Evolutionary conservation across 2,329 filamentous ascomycete species (phyloP).

Genomic region (Helotiales sp.): DNA sequence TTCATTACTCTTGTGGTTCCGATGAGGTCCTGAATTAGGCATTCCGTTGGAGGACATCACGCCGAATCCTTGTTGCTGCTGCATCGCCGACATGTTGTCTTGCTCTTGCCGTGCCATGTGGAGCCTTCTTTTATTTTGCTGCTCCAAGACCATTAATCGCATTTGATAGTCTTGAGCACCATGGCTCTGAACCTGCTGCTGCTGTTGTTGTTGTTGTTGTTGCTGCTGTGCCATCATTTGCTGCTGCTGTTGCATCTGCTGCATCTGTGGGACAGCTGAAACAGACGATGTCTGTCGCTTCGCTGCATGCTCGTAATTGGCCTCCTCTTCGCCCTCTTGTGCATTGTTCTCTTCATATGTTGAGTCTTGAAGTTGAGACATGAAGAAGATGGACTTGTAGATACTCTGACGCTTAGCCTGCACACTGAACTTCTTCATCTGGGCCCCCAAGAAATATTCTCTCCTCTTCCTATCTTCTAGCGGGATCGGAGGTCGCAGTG

Average conservation of each 20-base stretch:
- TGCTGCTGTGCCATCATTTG: slow-evolving; percentile 20
- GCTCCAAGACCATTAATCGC: slow-evolving; percentile 79
- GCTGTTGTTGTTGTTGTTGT: slow-evolving; percentile 9
- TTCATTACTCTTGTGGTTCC: slow-evolving; percentile 18
- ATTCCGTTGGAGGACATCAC: neutral
- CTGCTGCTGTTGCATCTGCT: slow-evolving; percentile 5
- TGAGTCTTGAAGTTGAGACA: slow-evolving; percentile 38
- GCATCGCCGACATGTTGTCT: neutral
- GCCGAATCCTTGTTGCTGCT: neutral
- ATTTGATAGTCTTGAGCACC: slow-evolving; percentile 52
- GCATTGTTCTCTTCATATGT: slow-evolving; percentile 21
- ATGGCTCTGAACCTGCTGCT: slow-evolving; percentile 53
- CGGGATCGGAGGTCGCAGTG: slow-evolving; percentile 29
- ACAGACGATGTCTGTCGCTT: slow-evolving; percentile 13
- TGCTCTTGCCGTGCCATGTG: slow-evolving; percentile 16
- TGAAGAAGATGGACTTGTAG: slow-evolving; percentile 39
- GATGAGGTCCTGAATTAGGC: neutral
- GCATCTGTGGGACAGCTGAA: slow-evolving; percentile 52
- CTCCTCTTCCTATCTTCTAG: slow-evolving; percentile 29
- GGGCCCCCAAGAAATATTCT: slow-evolving; percentile 36
- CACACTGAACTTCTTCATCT: slow-evolving; percentile 31
- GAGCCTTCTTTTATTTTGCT: slow-evolving; percentile 71
- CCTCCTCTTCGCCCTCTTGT: slow-evolving; percentile 38
- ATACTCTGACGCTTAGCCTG: slow-evolving; percentile 35
- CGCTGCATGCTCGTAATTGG: slow-evolving; percentile 20